Evolutionary conservation across 2,329 filamentous ascomycete genomes (phyloP), one percentile per base, ranked within the genome.

Genomic region (Cladophialophora immunda): DNA sequence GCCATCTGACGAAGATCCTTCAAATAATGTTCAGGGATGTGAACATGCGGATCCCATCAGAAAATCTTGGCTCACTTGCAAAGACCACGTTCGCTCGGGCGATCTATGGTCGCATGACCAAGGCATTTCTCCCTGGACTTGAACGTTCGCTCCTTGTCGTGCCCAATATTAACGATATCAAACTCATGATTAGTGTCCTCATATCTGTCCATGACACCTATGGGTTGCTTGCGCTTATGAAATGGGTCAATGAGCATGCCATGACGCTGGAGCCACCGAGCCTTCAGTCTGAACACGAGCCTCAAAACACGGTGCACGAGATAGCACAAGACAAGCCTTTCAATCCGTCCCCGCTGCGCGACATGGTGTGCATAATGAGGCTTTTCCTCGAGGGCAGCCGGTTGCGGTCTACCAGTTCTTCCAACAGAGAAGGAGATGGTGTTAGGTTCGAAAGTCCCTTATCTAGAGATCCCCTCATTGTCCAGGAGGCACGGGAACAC

Each of bases 181-280:
- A 60, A 50, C 38, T 65, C 30, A 61, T 72, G 66, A 64, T 69
- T 13, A 59, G 67, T 36, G 30, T 67, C 5, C 47, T 72, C 11
- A 61, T 66, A 8, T 67, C 65, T 29, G 52, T 57, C 8, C 47
- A 66, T 50, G 54, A 68, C 60, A 29, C 65, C 29, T 32, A 53
- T n/a, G 62, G 62, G 45, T 19, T 71, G 9, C 19, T 71, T 13
- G 63, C 52, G 15, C 22, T 75, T 65, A 34, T 76, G 75, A 4
- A 61, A 70, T 58, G 71, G 71, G 19, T 73, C 55, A 58, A 75
- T 68, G 65, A 71, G 62, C 50, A 76, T 72, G 58, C 73, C 75
- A 50, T 66, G 65, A 19, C 72, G 75, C 61, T 64, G 74, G 56
- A 71, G 68, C n/a, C 74, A 22, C 36, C 22, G 50, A 59, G 41